phyloP scores from a whole-genome alignment of 2,329 filamentous ascomycete genomes.

The Exserohilum turcica region DNA sequence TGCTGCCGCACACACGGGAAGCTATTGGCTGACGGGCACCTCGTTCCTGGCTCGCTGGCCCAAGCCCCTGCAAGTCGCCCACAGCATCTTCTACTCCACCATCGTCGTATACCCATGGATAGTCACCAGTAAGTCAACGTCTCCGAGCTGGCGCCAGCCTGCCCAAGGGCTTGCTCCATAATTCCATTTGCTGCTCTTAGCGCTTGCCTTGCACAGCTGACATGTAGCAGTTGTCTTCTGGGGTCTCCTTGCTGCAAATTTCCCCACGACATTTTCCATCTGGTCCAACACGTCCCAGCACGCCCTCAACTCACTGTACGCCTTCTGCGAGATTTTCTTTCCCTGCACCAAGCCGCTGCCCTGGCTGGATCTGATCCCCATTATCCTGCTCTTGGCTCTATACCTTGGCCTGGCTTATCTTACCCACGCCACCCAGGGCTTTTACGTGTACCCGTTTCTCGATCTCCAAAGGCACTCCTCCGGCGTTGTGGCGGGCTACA shows the following conservation, averaged over 20 bases:
- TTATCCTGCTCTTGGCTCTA: constrained; percentile 71
- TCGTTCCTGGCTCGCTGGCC: constrained; percentile 48
- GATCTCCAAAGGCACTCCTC: constrained; percentile 58
- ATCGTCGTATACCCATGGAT: constrained; percentile 51
- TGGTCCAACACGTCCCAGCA: constrained; percentile 74
- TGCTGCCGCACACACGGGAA: constrained; percentile 69
- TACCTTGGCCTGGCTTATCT: constrained; percentile 79
- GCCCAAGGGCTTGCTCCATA: background rate
- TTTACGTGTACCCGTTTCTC: constrained; percentile 82
- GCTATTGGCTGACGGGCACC: constrained; percentile 58
- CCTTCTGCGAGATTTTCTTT: constrained; percentile 75
- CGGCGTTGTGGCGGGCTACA: constrained; percentile 67
- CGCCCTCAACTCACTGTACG: constrained; percentile 73
- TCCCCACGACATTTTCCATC: constrained; percentile 42
- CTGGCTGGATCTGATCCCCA: constrained; percentile 68
- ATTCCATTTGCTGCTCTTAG: too few species aligned
- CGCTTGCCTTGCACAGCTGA: constrained; percentile 13
- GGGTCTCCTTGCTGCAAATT: constrained; percentile 46
- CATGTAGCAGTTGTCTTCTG: constrained; percentile 49
- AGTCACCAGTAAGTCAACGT: constrained; percentile 49
- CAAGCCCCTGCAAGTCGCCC: constrained; percentile 43
- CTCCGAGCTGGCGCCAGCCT: background rate
- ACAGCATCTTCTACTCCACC: constrained; percentile 51
- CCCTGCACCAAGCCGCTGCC: constrained; percentile 67
- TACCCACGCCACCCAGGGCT: constrained; percentile 69